Conservation (phyloP, 83 land plant species). For the Picea engelmannii region DNA sequence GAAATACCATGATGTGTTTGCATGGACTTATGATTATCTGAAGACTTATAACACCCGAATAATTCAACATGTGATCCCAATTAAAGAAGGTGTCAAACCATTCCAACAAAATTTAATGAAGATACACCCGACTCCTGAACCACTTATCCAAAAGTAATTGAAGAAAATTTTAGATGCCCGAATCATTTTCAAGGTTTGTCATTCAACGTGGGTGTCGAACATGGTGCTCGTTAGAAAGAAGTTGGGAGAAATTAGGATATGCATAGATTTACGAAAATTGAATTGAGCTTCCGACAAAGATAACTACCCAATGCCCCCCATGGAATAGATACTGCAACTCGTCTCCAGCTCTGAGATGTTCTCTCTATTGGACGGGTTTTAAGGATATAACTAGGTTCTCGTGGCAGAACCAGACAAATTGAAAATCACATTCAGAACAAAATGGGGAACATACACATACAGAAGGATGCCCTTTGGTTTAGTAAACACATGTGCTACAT, state of each 20-base stretch:
- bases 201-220: neutral
- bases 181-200: neutral
- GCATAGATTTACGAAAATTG: neutral
- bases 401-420: neutral
- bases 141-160: no score
- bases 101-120: no score
- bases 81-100: no score
- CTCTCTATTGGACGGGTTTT: neutral
- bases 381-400: neutral
- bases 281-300: neutral
- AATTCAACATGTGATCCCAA: no score
- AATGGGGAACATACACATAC: neutral
- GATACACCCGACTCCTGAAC: no score
- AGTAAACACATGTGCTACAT: neutral
- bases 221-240: neutral
- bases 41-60: no score
- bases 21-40: no score
- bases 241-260: neutral
- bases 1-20: no score
- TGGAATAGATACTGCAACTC: neutral
- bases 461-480: neutral
- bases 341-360: neutral
- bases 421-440: neutral
- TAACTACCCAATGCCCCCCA: neutral
- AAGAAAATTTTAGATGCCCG: no score